phyloP scores from a whole-genome alignment of 768 basidiomycete genomes.

The Naganishia antarctica region DNA sequence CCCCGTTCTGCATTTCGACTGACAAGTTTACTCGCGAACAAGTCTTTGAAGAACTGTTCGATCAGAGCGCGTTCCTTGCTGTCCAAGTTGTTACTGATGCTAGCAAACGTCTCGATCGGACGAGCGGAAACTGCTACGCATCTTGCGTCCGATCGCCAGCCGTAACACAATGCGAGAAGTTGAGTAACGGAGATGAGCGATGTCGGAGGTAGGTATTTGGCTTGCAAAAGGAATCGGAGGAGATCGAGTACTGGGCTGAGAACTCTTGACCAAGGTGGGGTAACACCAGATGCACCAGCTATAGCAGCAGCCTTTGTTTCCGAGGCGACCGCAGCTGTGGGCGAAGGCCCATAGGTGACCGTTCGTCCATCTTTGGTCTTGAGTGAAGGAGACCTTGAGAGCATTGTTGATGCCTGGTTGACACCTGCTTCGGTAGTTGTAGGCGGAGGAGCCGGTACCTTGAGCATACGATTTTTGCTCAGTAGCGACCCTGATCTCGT shows the following conservation, averaged over 20 bases:
- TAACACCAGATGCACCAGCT: not conserved
- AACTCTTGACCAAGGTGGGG: slow-evolving; percentile 14
- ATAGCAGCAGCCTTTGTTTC: not conserved
- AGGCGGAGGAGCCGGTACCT: slow-evolving; percentile 10
- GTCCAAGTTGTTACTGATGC: slow-evolving; percentile 17
- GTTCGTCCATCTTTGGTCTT: not conserved
- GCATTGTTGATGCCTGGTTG: not conserved
- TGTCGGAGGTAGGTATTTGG: slow-evolving; percentile 19
- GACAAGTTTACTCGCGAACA: slow-evolving; percentile 21
- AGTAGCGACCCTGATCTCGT: slow-evolving; percentile 8
- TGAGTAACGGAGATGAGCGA: slow-evolving; percentile 19
- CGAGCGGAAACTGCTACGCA: not conserved
- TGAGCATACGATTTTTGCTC: slow-evolving; percentile 10
- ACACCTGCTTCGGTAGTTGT: slow-evolving; percentile 6
- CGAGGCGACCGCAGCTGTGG: not conserved
- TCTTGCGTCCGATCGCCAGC: slow-evolving; percentile 16
- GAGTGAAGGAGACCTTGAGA: not conserved
- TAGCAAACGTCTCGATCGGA: not conserved
- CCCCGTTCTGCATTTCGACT: slow-evolving; percentile 23
- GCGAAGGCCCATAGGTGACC: not conserved
- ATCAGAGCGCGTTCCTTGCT: slow-evolving; percentile 7
- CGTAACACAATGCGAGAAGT: slow-evolving; percentile 20
- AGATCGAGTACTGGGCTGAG: slow-evolving; percentile 20
- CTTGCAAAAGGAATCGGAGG: slow-evolving; percentile 17
- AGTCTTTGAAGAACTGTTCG: slow-evolving; percentile 17